These are phyloP conservation scores for Bolboschoenus planiculmis DNA, from an alignment of 176 grass and related monocot species.

Conservation along the genomic window DNA sequence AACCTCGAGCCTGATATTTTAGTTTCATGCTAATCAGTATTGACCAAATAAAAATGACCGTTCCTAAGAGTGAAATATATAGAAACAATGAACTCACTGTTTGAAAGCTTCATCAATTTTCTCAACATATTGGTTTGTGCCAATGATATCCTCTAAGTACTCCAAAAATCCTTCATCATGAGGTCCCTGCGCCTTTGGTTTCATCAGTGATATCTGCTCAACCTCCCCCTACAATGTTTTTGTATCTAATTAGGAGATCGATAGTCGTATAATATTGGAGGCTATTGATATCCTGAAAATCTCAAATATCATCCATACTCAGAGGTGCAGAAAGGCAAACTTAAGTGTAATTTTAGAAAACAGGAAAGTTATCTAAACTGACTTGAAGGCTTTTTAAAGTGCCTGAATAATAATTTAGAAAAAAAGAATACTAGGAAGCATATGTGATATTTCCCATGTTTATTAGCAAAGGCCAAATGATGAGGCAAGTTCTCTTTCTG, in stretches of 20 bases:
- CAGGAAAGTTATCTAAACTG: background rate
- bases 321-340: background rate
- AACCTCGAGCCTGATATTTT: constrained; percentile 56
- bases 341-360: background rate
- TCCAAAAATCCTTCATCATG: constrained; percentile 98
- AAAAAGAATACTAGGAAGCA: background rate
- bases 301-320: background rate
- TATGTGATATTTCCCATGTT: background rate
- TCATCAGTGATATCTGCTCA: constrained; percentile 98
- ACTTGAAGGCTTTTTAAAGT: background rate
- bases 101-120: constrained; percentile 93
- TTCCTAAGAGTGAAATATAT: constrained; percentile 1
- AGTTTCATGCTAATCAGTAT: constrained; percentile 25
- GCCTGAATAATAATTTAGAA: background rate
- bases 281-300: background rate
- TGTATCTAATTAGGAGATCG: too few relatives aligned
- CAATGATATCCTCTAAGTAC: constrained; percentile 98
- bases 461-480: background rate
- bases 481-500: background rate
- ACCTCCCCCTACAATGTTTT: constrained; percentile 68
- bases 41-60: background rate
- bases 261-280: background rate
- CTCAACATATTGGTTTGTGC: constrained; percentile 87
- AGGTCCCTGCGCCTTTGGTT: constrained; percentile 82
- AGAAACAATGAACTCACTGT: constrained; percentile 49